Percentiles rank a stretch among this genome's conserved stretches.
Conservation (phyloP, 2,329 filamentous ascomycete species). For the Talaromyces sp. region DNA sequence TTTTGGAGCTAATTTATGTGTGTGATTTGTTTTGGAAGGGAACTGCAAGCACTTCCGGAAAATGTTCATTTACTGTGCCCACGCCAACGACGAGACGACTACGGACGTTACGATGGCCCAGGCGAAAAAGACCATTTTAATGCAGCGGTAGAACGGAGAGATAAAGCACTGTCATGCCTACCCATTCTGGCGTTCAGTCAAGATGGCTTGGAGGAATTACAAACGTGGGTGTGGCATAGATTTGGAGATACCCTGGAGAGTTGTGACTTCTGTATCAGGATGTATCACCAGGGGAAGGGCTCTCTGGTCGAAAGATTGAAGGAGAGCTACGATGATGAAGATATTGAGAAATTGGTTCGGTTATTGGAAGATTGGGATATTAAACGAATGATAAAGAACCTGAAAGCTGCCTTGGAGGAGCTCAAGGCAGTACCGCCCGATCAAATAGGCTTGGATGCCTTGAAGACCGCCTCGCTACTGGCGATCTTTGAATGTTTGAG, state of each 20-base stretch:
- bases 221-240: slow-evolving; percentile 53
- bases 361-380: slow-evolving; percentile 59
- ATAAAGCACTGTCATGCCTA: slow-evolving; percentile 62
- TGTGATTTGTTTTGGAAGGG: slow-evolving; percentile 20
- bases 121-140: slow-evolving; percentile 47
- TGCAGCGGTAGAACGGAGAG: slow-evolving; percentile 51
- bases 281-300: slow-evolving; percentile 67
- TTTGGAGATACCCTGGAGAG: slow-evolving; percentile 55
- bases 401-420: slow-evolving; percentile 52
- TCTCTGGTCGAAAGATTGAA: slow-evolving; percentile 58
- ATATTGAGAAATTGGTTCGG: slow-evolving; percentile 47
- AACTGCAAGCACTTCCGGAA: slow-evolving; percentile 39
- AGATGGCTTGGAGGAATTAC: slow-evolving; percentile 55
- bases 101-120: slow-evolving; percentile 57
- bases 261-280: slow-evolving; percentile 66
- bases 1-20: not conserved
- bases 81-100: slow-evolving; percentile 57
- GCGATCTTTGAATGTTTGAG: slow-evolving; percentile 85
- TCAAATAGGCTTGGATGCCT: slow-evolving; percentile 44
- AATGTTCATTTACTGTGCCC: slow-evolving; percentile 64
- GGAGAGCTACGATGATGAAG: slow-evolving; percentile 47
- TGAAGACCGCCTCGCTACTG: slow-evolving; percentile 61
- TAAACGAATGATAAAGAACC: slow-evolving; percentile 54
- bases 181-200: slow-evolving; percentile 63
- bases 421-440: slow-evolving; percentile 48